Evolutionary conservation across 768 basidiomycete species (phyloP).

Genomic region (Amanita pallidorosea): DNA sequence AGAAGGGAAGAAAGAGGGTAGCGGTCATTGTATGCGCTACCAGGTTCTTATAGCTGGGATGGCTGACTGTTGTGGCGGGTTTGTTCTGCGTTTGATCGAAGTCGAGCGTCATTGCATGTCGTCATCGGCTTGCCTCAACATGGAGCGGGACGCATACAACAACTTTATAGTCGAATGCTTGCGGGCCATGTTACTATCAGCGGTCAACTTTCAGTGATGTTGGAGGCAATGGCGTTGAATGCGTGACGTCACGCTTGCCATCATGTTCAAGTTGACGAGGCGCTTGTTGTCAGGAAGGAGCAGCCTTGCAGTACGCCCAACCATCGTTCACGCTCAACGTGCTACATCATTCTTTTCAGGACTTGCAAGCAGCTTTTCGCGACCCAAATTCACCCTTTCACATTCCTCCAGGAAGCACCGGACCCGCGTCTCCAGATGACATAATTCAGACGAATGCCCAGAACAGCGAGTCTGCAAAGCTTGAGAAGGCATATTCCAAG

Average conservation of each 20-base stretch:
- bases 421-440: conserved; percentile 50
- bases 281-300: background rate
- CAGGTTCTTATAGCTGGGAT: conserved; percentile 1
- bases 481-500: conserved; percentile 30
- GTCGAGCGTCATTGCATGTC: conserved; percentile 2
- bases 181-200: too few species aligned
- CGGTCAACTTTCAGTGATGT: too few species aligned
- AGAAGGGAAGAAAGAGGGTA: conserved; percentile 4
- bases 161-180: too few species aligned
- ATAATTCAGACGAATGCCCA: conserved; percentile 11
- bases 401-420: conserved; percentile 45
- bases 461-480: conserved; percentile 8
- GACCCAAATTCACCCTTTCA: conserved; percentile 60
- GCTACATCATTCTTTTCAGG: conserved; percentile 21
- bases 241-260: too few species aligned
- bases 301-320: background rate
- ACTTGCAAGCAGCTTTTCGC: conserved; percentile 49
- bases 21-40: background rate
- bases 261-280: background rate
- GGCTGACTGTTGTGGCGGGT: conserved; percentile 6
- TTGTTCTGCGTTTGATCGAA: conserved; percentile 4
- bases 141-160: too few species aligned
- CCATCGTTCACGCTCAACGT: background rate
- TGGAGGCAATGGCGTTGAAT: too few species aligned
- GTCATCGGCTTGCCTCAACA: background rate